Evolutionary conservation across 495 filamentous ascomycete genomes (phyloP).

Genomic region (Chaetomium fimeti): DNA sequence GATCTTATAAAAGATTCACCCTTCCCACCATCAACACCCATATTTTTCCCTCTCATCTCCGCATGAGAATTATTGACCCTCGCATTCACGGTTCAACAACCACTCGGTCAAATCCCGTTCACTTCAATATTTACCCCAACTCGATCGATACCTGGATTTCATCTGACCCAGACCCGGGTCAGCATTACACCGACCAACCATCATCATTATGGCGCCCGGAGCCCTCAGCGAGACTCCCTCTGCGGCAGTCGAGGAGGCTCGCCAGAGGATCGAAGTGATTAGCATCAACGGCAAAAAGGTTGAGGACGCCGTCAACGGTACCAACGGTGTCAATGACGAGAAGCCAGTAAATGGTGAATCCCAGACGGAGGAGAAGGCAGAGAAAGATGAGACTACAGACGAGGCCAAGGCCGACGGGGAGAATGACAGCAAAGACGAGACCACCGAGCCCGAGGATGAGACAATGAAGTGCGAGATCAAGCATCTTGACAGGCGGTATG

Average conservation of each 20-base stretch:
- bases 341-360: not conserved
- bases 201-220: slow-evolving; percentile 19
- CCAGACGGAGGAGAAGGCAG: not conserved
- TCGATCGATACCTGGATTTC: not conserved
- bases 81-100: not conserved
- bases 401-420: slow-evolving; percentile 1
- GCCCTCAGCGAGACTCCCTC: slow-evolving; percentile 3
- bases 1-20: not conserved
- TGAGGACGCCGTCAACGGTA: not conserved
- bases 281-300: slow-evolving; percentile 5
- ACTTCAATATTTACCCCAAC: not conserved
- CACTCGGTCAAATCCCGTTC: not conserved
- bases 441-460: slow-evolving; percentile 24
- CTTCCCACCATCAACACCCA: not conserved
- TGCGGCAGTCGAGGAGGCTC: not conserved
- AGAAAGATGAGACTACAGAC: slow-evolving; percentile 2
- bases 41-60: not conserved
- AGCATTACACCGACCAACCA: not conserved
- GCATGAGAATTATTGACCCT: not conserved
- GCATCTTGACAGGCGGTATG: slow-evolving; percentile 37
- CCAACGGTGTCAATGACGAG: slow-evolving; percentile 5
- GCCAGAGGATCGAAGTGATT: not conserved
- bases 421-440: not conserved
- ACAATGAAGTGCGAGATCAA: slow-evolving; percentile 43
- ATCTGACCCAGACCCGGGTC: not conserved